Evolutionary conservation across 208 protist species (phyloP), one percentile per base, ranked within the genome.

Genomic region (Baffinella frigidus): DNA sequence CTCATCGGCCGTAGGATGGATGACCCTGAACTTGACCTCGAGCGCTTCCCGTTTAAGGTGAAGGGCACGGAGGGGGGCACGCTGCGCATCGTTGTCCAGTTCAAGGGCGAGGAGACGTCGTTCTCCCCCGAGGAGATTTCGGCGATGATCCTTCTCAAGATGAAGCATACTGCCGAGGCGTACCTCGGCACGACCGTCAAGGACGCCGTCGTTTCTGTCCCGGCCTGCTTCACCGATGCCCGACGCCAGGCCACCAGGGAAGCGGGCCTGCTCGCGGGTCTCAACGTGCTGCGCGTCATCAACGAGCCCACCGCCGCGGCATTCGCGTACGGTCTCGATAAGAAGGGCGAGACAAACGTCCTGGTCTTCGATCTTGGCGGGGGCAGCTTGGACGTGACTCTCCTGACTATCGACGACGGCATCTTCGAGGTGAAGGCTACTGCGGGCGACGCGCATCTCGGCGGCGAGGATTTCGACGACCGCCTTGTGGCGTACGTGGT

Each of bases 371-470:
- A 99, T 95, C 95, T 99, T 33, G 98, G 98, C 77, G 98, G 98
- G 81, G 98, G 98, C 93, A 99, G 98, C 20, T 99, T 99, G 77
- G 98, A 99, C 96, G 98, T 99, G 5, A 99, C 98, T 24, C 92
- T 99, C 43, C 96, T 99, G 68, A 98, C 97, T 14, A 38, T 90
- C 5, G 83, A 68, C 27, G 41, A 50, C 11, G 83, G 83, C 51
- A 43, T 90, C 11, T 90, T 90, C 36, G 83, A 90, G 45, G 83
- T 87, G 48, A 50, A 67, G 39, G 80, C 80, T 2, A 89, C 80
- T 1, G 48, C 51, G 24, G 48, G 80, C 48, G 51, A 89, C 80
- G 61, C 80, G 2, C 80, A 67, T n/a, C 80, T 89, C 51, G 80
- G 80, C 1, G 80, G 80, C 0, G 80, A 89, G 51, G 80, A 89